Evolutionary conservation across 2,329 filamentous ascomycete genomes (phyloP).

Genomic region (Ophiostoma quercus): DNA sequence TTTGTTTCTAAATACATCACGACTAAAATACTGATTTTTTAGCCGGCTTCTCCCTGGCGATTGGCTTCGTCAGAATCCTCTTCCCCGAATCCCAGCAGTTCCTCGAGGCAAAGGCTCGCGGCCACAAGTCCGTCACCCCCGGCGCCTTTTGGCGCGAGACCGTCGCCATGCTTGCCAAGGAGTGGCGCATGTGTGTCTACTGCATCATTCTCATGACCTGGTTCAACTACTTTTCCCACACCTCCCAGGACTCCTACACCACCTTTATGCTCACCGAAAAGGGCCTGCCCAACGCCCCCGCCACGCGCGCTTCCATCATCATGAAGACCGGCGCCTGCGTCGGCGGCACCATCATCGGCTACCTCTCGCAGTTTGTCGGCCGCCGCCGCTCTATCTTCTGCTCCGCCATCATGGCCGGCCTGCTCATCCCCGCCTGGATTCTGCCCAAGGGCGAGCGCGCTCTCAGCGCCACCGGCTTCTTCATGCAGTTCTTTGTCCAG

Average conservation of each 20-base stretch:
- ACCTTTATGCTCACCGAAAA: slow-evolving; percentile 16
- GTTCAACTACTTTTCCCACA: slow-evolving; percentile 18
- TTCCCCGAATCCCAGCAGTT: slow-evolving; percentile 66
- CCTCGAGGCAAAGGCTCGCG: slow-evolving; percentile 46
- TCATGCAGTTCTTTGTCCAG: slow-evolving; percentile 66
- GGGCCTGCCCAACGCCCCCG: slow-evolving; percentile 6
- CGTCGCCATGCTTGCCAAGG: not conserved
- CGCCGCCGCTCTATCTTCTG: slow-evolving; percentile 63
- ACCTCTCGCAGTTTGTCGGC: slow-evolving; percentile 63
- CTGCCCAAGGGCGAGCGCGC: slow-evolving; percentile 45
- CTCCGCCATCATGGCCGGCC: slow-evolving; percentile 61
- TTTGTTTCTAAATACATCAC: too few species aligned
- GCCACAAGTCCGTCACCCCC: not conserved
- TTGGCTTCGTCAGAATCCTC: slow-evolving; percentile 72
- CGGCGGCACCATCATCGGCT: slow-evolving; percentile 63
- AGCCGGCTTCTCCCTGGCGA: slow-evolving; percentile 66
- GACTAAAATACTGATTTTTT: too few species aligned
- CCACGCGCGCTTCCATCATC: slow-evolving; percentile 14
- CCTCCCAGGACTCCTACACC: slow-evolving; percentile 16
- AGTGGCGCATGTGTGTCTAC: slow-evolving; percentile 60
- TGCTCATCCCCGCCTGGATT: slow-evolving; percentile 81
- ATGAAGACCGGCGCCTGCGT: slow-evolving; percentile 17
- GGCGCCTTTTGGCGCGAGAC: slow-evolving; percentile 7
- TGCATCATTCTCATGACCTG: slow-evolving; percentile 15
- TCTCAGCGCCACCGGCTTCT: slow-evolving; percentile 76